These are phyloP conservation scores for Colletotrichum sidae DNA, from an alignment of 2,329 filamentous ascomycete genomes.

Conservation along the genomic window DNA sequence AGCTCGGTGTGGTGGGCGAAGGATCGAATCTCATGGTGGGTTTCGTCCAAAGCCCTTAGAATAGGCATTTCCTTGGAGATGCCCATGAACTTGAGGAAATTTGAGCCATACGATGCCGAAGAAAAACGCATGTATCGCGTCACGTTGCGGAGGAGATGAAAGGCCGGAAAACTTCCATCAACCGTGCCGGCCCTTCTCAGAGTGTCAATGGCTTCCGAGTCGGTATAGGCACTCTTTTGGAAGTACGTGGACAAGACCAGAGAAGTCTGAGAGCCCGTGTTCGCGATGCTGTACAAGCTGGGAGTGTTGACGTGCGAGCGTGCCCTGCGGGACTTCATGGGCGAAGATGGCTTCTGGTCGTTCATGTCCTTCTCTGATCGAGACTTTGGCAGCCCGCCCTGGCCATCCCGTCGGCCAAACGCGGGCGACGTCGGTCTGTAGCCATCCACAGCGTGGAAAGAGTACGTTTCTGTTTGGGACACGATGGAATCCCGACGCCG, in stretches of 20 bases:
- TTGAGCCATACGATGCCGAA: conserved; percentile 73
- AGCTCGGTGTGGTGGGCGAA: conserved; percentile 73
- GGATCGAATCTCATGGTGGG: conserved; percentile 70
- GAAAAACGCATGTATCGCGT: conserved; percentile 75
- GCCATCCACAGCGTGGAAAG: conserved; percentile 59
- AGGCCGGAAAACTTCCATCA: conserved; percentile 68
- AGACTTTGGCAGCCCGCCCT: conserved; percentile 46
- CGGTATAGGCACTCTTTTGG: conserved; percentile 60
- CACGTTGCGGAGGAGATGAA: conserved; percentile 71
- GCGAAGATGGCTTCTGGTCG: conserved; percentile 35
- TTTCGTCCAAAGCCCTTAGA: conserved; percentile 55
- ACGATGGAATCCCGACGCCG: conserved; percentile 64
- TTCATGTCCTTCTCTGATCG: conserved; percentile 49
- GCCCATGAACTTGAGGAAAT: conserved; percentile 72
- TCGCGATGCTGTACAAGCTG: conserved; percentile 71
- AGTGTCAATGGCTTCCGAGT: conserved; percentile 59
- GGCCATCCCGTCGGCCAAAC: conserved; percentile 44
- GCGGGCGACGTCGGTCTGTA: conserved; percentile 59
- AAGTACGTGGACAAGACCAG: conserved; percentile 62
- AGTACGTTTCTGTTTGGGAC: conserved; percentile 67
- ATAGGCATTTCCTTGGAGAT: conserved; percentile 65
- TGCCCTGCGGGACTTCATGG: conserved; percentile 42
- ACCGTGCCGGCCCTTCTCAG: conserved; percentile 65
- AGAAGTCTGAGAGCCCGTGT: conserved; percentile 67
- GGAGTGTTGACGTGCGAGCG: conserved; percentile 53